These are phyloP conservation scores for Carallia brachiata DNA, from an alignment of 345 rosid species.

Conservation along the genomic window DNA sequence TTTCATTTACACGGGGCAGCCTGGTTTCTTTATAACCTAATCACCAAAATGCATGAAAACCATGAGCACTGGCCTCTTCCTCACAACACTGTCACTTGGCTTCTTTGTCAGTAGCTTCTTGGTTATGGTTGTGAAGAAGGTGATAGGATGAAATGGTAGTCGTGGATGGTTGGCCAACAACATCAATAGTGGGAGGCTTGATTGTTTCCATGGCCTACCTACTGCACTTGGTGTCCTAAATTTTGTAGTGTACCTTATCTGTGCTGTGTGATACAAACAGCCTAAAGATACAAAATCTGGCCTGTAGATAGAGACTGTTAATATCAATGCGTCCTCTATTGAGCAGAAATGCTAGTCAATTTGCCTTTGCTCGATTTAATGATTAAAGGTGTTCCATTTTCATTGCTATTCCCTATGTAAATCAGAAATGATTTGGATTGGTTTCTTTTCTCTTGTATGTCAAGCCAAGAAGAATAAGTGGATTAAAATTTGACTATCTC, in stretches of 20 bases:
- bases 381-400: not conserved
- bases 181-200: conserved; percentile 59
- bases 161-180: conserved; percentile 58
- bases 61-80: conserved; percentile 72
- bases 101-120: conserved; percentile 62
- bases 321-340: conserved; percentile 5
- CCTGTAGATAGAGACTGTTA: conserved; percentile 28
- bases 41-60: conserved; percentile 74
- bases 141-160: conserved; percentile 28
- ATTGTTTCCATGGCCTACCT: conserved; percentile 56
- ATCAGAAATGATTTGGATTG: conserved; percentile 19
- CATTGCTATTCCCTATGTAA: conserved; percentile 1
- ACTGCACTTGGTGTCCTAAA: conserved; percentile 43
- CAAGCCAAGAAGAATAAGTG: not conserved
- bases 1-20: conserved; percentile 64
- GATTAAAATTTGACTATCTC: not conserved
- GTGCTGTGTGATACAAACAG: conserved; percentile 45
- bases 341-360: conserved; percentile 33
- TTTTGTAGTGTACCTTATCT: conserved; percentile 37
- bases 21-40: conserved; percentile 64
- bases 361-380: not conserved
- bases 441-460: conserved; percentile 6
- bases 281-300: conserved; percentile 27
- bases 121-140: conserved; percentile 47
- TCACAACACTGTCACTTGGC: conserved; percentile 59